Evolutionary conservation across 768 basidiomycete species (phyloP).

Genomic region (Suillus plorans): DNA sequence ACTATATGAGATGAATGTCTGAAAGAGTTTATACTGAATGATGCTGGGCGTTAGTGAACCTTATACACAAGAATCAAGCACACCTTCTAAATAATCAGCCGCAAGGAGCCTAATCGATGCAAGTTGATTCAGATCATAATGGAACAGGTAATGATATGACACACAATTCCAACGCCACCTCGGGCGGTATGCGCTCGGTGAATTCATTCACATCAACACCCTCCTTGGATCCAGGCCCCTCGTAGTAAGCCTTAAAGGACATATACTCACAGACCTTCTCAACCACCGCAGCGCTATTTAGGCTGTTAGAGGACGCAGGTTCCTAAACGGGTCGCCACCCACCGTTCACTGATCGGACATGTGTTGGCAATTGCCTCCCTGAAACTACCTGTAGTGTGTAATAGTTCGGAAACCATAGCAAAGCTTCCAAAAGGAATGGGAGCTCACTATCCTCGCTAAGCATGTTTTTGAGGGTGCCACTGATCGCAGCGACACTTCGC

Average conservation of each 20-base stretch:
- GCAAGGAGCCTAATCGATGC: conserved; percentile 46
- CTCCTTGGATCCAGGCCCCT: conserved; percentile 67
- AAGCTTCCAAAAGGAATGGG: conserved; percentile 10
- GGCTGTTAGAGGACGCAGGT: not conserved
- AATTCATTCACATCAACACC: conserved; percentile 78
- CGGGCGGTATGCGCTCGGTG: conserved; percentile 78
- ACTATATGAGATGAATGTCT: not conserved
- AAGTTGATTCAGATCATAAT: not conserved
- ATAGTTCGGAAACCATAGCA: conserved; percentile 10
- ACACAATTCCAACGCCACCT: conserved; percentile 89
- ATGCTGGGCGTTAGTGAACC: not conserved
- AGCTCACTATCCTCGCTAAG: conserved; percentile 67
- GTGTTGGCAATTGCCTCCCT: conserved; percentile 71
- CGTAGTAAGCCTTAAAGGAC: conserved; percentile 78
- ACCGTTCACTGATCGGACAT: conserved; percentile 74
- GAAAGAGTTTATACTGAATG: not conserved
- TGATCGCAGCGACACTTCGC: conserved; percentile 71
- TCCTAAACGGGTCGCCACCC: conserved; percentile 15
- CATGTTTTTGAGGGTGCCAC: conserved; percentile 82
- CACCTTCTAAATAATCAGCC: conserved; percentile 68
- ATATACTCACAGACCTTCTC: conserved; percentile 92
- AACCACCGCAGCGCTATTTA: conserved; percentile 60
- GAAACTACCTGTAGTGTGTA: conserved; percentile 55
- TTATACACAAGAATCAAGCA: conserved; percentile 14
- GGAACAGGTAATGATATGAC: not conserved